Evolutionary conservation across 768 basidiomycete genomes (phyloP).

Genomic region (Tephrocybe sp.): DNA sequence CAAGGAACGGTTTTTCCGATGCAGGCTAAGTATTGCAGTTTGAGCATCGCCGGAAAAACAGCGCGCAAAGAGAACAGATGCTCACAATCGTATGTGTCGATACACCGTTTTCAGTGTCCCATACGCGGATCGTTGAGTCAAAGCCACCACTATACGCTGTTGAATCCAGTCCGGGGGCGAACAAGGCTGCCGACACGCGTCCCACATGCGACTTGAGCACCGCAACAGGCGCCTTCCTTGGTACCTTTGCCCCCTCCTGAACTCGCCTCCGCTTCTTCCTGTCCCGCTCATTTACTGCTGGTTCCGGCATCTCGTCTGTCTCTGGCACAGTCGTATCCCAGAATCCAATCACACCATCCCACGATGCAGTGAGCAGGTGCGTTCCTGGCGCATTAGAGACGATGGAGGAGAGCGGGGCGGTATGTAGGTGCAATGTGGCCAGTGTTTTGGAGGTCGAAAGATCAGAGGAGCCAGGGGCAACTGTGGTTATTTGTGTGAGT

Average conservation of each 20-base stretch:
- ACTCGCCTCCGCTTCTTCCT: constrained; percentile 68
- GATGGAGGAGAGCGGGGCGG: constrained; percentile 75
- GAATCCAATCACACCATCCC: constrained; percentile 84
- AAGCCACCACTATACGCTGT: constrained; percentile 78
- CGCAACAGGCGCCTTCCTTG: constrained; percentile 61
- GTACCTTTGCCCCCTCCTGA: constrained; percentile 41
- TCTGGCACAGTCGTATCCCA: constrained; percentile 70
- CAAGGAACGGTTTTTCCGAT: constrained; percentile 75
- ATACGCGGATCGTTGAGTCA: constrained; percentile 86
- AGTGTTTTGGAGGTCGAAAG: constrained; percentile 36
- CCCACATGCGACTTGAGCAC: constrained; percentile 85
- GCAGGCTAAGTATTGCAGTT: constrained; percentile 43
- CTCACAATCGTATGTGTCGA: constrained; percentile 71
- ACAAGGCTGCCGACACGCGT: constrained; percentile 74
- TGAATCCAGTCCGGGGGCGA: constrained; percentile 34
- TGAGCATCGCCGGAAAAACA: neutral
- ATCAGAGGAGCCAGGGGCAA: constrained; percentile 15
- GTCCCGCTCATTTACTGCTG: constrained; percentile 32
- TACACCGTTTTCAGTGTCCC: constrained; percentile 82
- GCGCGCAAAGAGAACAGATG: constrained; percentile 10
- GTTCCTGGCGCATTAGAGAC: constrained; percentile 52
- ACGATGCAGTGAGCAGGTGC: constrained; percentile 78
- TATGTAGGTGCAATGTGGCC: constrained; percentile 82
- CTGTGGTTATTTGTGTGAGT: constrained; percentile 43
- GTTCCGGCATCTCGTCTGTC: constrained; percentile 62